Evolutionary conservation across 768 basidiomycete genomes (phyloP).

Genomic region (Trametes meyenii): DNA sequence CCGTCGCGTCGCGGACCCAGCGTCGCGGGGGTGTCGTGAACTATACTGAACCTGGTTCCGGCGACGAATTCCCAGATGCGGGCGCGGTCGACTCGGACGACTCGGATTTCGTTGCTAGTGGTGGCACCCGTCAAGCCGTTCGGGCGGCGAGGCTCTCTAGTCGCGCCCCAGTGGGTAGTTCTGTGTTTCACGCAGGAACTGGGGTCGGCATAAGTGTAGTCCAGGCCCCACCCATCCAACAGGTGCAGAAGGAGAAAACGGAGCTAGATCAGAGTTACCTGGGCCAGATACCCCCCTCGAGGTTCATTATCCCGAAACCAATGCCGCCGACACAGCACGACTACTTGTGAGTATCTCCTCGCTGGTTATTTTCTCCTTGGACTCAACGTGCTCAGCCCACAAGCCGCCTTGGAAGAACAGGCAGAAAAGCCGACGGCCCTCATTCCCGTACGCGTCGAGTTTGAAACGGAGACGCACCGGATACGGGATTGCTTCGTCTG

Average conservation of each 20-base stretch:
- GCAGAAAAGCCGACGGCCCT: constrained; percentile 59
- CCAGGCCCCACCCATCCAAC: constrained; percentile 39
- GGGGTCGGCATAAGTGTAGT: constrained; percentile 23
- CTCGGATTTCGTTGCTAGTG: constrained; percentile 76
- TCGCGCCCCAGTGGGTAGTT: constrained; percentile 40
- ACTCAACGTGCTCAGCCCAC: constrained; percentile 47
- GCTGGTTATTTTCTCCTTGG: neutral
- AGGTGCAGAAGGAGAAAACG: constrained; percentile 43
- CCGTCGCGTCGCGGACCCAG: constrained; percentile 42
- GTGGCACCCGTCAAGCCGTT: constrained; percentile 59
- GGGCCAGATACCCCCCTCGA: constrained; percentile 80
- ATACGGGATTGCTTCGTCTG: constrained; percentile 95
- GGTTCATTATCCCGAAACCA: constrained; percentile 66
- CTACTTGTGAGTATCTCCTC: constrained; percentile 63
- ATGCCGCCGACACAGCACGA: constrained; percentile 66
- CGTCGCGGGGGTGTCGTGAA: constrained; percentile 76
- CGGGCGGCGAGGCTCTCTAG: constrained; percentile 33
- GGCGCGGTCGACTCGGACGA: constrained; percentile 85
- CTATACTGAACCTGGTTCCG: constrained; percentile 85
- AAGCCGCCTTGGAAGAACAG: constrained; percentile 64
- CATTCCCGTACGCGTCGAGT: constrained; percentile 93
- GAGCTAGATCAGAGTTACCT: constrained; percentile 89
- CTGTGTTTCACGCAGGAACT: constrained; percentile 57
- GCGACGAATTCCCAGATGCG: constrained; percentile 79
- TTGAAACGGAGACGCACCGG: constrained; percentile 89